phyloP scores from a whole-genome alignment of 495 filamentous ascomycete genomes.

The Trypethelium eluteriae region DNA sequence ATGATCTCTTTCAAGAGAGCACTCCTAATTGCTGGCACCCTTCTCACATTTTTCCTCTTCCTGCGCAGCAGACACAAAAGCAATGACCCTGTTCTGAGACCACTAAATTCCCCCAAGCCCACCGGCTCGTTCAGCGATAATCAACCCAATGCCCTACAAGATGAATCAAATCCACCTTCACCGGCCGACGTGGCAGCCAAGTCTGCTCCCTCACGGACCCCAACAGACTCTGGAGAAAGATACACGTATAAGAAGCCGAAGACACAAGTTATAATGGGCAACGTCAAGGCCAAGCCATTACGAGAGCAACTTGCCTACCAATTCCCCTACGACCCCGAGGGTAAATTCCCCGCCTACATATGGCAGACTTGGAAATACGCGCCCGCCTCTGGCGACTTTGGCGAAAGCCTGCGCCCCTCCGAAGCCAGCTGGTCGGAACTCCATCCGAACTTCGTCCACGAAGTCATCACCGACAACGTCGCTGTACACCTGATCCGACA shows the following conservation, averaged over 20 bases:
- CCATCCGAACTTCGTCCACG: constrained; percentile 88
- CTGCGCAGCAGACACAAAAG: constrained; percentile 54
- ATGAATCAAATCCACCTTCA: not conserved
- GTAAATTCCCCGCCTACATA: constrained; percentile 91
- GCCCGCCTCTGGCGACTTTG: constrained; percentile 72
- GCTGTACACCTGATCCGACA: constrained; percentile 73
- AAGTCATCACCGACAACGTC: constrained; percentile 88
- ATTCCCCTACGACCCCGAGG: constrained; percentile 81
- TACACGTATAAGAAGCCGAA: constrained; percentile 44
- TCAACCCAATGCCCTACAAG: constrained; percentile 17
- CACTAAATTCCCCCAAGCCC: constrained; percentile 31
- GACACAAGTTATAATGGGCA: constrained; percentile 33
- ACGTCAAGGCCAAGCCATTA: constrained; percentile 45
- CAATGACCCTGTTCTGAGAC: constrained; percentile 22
- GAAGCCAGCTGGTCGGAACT: constrained; percentile 89
- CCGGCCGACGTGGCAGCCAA: constrained; percentile 10
- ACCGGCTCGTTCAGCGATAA: constrained; percentile 26
- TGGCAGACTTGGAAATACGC: constrained; percentile 99
- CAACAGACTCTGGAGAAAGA: constrained; percentile 36
- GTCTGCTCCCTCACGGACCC: constrained; percentile 12
- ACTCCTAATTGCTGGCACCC: constrained; percentile 56
- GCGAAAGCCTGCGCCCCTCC: constrained; percentile 60
- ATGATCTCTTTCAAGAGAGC: constrained; percentile 64
- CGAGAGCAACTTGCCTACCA: constrained; percentile 83
- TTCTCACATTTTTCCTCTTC: constrained; percentile 65